These are phyloP conservation scores for Echium plantagineum DNA, from an alignment of 257 asterid species.

Conservation along the genomic window DNA sequence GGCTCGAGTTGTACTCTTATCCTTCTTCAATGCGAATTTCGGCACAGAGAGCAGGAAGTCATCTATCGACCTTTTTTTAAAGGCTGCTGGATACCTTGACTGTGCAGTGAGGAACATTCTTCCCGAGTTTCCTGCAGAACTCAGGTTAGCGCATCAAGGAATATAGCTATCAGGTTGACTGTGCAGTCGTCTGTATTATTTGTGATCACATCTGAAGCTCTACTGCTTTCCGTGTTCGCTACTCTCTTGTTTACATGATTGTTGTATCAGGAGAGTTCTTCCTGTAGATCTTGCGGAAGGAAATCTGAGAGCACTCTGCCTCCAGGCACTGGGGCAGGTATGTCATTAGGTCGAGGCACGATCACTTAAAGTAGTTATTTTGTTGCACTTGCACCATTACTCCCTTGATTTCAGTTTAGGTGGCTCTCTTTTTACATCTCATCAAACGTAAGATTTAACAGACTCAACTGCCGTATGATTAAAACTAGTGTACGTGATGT, in stretches of 20 bases:
- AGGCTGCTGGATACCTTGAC: slow-evolving; percentile 97
- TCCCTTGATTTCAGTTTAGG: background rate
- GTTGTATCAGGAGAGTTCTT: slow-evolving; percentile 53
- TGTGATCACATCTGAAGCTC: background rate
- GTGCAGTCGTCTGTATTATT: background rate
- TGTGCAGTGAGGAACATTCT: slow-evolving; percentile 86
- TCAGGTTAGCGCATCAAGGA: slow-evolving; percentile 34
- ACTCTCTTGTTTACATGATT: slow-evolving; percentile 11
- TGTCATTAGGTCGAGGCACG: background rate
- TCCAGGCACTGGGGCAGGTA: slow-evolving; percentile 97
- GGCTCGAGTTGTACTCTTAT: background rate
- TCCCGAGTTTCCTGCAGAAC: slow-evolving; percentile 75
- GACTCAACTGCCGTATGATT: too few species aligned
- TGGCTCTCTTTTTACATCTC: background rate
- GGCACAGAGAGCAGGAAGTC: slow-evolving; percentile 72
- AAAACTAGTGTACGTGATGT: too few species aligned
- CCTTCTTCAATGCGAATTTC: background rate
- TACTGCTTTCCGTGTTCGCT: background rate
- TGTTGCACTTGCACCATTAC: background rate
- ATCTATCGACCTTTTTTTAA: slow-evolving; percentile 72
- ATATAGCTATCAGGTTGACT: background rate
- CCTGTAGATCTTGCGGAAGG: slow-evolving; percentile 99
- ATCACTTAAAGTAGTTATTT: slow-evolving; percentile 4
- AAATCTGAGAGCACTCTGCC: slow-evolving; percentile 87
- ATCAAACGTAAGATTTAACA: too few species aligned